These are phyloP conservation scores for Setaria italica DNA, from an alignment of 202 grass and related monocot genomes.

Conservation along the genomic window DNA sequence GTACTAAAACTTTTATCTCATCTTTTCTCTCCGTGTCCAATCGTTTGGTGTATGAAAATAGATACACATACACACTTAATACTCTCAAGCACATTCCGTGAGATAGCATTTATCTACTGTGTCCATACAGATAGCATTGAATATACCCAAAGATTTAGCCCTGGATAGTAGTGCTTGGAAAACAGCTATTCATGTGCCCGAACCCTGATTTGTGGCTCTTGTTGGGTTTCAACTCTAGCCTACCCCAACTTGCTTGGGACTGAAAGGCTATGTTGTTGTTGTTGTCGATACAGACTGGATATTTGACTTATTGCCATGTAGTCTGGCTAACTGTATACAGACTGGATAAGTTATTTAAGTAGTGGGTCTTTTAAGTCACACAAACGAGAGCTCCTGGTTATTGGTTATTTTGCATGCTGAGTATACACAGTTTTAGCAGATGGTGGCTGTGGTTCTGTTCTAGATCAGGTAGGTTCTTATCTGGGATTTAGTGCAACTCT, in stretches of 20 bases:
- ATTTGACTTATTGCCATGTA: conserved; percentile 1
- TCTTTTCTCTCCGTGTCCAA: neutral
- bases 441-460: neutral
- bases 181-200: too few relatives aligned
- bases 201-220: too few relatives aligned
- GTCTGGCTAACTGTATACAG: neutral
- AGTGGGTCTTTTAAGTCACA: neutral
- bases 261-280: too few relatives aligned
- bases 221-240: too few relatives aligned
- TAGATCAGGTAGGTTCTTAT: neutral
- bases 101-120: neutral
- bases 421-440: conserved; percentile 13
- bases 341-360: neutral
- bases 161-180: too few relatives aligned
- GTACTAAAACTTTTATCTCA: conserved; percentile 53
- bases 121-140: neutral
- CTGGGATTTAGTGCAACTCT: conserved; percentile 22
- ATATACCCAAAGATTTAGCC: too few relatives aligned
- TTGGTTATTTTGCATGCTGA: conserved; percentile 11
- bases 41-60: neutral
- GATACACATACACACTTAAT: neutral
- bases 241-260: too few relatives aligned
- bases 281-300: conserved; percentile 5
- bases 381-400: neutral
- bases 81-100: conserved; percentile 8